Percentiles rank a stretch among this genome's conserved stretches.
Conservation (phyloP, 805 yeast species). For the Saccharomycopsis fermentans region DNA sequence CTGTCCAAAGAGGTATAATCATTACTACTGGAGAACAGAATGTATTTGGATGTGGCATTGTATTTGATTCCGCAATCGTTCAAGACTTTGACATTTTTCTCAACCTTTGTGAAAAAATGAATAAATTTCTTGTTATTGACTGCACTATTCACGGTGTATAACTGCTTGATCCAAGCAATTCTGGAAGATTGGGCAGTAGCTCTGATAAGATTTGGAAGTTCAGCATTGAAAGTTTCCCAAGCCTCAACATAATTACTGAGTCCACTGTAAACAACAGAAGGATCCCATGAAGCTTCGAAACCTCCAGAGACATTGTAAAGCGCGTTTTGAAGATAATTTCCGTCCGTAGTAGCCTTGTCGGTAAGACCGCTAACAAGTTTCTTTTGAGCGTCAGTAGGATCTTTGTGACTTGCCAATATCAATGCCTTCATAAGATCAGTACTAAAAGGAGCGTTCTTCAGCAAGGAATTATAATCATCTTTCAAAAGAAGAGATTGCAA, state of each 20-base stretch:
- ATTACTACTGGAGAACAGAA: background rate
- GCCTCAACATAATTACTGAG: background rate
- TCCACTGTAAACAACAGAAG: background rate
- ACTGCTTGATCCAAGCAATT: background rate
- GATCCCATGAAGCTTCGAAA: background rate
- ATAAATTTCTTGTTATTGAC: background rate
- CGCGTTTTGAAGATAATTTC: background rate
- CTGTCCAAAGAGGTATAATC: background rate
- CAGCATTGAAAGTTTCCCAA: background rate
- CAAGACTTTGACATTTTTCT: background rate
- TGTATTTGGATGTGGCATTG: background rate
- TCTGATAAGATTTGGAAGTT: background rate
- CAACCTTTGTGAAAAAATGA: background rate
- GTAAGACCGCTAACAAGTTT: background rate
- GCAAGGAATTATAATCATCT: background rate
- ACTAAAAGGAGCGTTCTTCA: background rate
- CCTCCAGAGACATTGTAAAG: background rate
- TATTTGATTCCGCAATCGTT: background rate
- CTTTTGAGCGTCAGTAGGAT: background rate
- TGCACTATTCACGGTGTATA: background rate
- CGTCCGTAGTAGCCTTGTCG: background rate
- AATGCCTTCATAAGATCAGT: background rate
- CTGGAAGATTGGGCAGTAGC: background rate
- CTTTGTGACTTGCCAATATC: background rate
- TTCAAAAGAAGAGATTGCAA: background rate